These are phyloP conservation scores for Rhodosporidiobolus sp. DNA, from an alignment of 768 basidiomycete genomes.

Conservation along the genomic window DNA sequence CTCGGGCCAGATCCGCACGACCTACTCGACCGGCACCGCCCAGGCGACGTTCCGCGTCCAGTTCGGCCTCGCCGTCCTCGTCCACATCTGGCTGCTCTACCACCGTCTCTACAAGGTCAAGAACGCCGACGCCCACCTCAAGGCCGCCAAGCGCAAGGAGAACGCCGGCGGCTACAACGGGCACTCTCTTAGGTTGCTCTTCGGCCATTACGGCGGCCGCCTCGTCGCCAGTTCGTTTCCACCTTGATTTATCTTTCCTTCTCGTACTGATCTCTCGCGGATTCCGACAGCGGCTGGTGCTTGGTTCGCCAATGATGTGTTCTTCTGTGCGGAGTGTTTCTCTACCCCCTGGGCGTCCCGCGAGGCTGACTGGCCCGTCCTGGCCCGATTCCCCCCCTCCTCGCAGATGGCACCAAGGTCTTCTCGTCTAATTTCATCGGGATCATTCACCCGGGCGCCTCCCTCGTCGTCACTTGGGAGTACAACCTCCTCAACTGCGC, in stretches of 20 bases:
- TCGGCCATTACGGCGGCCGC: conserved; percentile 49
- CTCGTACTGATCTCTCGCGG: too few relatives aligned
- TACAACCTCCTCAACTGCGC: conserved; percentile 52
- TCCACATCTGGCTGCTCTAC: conserved; percentile 53
- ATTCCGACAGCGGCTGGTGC: conserved; percentile 34
- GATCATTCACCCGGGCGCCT: conserved; percentile 49
- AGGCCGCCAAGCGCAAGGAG: conserved; percentile 47
- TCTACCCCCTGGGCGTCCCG: too few relatives aligned
- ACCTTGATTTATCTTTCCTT: too few relatives aligned
- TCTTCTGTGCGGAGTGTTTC: too few relatives aligned
- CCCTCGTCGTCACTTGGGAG: conserved; percentile 50
- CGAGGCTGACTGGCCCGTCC: neutral
- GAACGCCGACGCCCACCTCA: conserved; percentile 44
- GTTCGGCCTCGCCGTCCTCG: conserved; percentile 51
- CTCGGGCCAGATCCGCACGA: conserved; percentile 25
- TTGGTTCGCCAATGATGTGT: conserved; percentile 52
- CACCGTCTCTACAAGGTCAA: conserved; percentile 51
- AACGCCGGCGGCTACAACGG: conserved; percentile 52
- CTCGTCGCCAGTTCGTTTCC: conserved; percentile 40
- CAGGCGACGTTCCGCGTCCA: conserved; percentile 53
- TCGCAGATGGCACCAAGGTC: conserved; percentile 50
- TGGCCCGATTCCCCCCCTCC: conserved; percentile 12
- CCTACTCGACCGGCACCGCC: conserved; percentile 46
- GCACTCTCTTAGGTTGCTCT: conserved; percentile 48
- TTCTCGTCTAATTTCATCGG: conserved; percentile 51